Evolutionary conservation across 1,284 basidiomycete species (phyloP).

Genomic region (Trichosporon sp.): DNA sequence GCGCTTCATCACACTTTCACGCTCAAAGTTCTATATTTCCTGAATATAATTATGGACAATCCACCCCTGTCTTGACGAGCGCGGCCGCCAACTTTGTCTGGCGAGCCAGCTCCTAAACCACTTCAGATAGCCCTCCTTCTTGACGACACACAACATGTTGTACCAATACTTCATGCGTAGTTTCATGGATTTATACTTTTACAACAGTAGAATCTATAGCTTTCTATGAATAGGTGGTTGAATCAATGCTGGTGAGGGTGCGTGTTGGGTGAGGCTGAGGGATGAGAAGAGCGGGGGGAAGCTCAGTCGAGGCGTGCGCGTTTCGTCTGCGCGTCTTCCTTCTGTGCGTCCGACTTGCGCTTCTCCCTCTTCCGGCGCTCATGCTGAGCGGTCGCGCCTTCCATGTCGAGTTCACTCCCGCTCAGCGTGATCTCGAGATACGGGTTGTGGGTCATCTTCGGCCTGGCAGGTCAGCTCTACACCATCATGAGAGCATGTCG

Average conservation of each 20-base stretch:
- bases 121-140: neutral
- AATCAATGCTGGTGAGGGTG: neutral
- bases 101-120: neutral
- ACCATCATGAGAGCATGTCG: too few relatives aligned
- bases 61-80: neutral
- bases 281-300: neutral
- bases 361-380: neutral
- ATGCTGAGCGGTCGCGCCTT: slow-evolving; percentile 31
- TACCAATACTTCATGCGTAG: neutral
- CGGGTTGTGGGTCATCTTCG: slow-evolving; percentile 61
- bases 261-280: neutral
- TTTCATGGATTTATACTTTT: neutral
- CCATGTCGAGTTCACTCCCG: slow-evolving; percentile 53
- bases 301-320: neutral
- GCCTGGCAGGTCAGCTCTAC: slow-evolving; percentile 51
- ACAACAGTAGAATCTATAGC: neutral
- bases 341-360: slow-evolving; percentile 10
- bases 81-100: neutral
- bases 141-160: neutral
- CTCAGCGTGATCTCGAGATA: slow-evolving; percentile 72
- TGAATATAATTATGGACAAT: neutral
- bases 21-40: neutral
- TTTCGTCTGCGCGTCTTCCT: neutral
- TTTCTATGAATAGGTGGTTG: neutral
- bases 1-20: neutral